Base-by-base conservation (phyloP, 23 red algal genomes). In the Cyanidiococcus yangmingshanensis region DNA sequence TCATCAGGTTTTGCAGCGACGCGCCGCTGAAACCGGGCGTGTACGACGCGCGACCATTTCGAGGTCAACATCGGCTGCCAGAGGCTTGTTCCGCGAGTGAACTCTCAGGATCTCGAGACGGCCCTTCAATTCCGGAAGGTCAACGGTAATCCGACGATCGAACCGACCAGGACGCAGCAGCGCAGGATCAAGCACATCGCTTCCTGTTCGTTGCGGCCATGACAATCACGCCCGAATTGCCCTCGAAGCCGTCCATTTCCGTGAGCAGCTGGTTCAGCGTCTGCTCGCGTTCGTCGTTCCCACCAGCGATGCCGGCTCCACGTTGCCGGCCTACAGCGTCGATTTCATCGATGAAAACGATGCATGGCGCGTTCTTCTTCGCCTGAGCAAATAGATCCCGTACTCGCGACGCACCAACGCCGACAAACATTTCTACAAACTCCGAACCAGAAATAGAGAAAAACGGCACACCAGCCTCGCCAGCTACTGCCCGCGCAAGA, bases 401-500 rank as follows among this genome's bases (percentile, higher is more conserved):
- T 36, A 98, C 94, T 68, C 94, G 88, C 41, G 85, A 86, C 2
- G 94, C 94, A 75, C 94, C 94, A 0, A 98, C 94, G 74, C 94
- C 94, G 31, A 98, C 89, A 67, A 98, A 98, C 94, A 98, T 98
- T 38, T 98, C 94, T n/a, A 98, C 94, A 91, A 98, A 98, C 84
- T 98, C 94, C 57, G 94, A 98, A 12, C 94, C 94, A 12, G 94
- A 85, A 58, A 98, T 98, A 39, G 88, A 91, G 77, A 98, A 98
- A 75, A 98, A 98, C 12, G 94, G 94, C 1, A 98, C 94, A 58
- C 94, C 94, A 24, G 94, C 94, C 76, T 98, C 94, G 57, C 94
- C 94, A 2, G 94, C 94, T 35, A 98, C 94, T 26, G 94, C 94
- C 16, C 94, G 86, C 25, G 94, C 94, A 1, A 98, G 85, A 67